phyloP scores from a whole-genome alignment of 768 basidiomycete genomes.

The Leucosporidium creatinivorum region DNA sequence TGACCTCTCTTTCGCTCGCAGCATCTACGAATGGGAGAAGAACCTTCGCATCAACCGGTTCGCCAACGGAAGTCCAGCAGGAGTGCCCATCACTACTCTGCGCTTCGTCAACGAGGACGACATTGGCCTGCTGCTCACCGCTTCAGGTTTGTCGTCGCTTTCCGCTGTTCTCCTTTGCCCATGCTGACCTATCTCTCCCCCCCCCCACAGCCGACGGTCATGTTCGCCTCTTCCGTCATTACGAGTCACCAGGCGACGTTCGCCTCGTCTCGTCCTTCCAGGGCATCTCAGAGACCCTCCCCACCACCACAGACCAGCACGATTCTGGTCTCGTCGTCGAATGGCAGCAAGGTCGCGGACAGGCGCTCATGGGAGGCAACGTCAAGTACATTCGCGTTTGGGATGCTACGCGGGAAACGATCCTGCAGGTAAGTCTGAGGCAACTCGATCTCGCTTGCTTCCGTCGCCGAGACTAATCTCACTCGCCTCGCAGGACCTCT shows the following conservation, averaged over 20 bases:
- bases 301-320: constrained; percentile 52
- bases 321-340: constrained; percentile 80
- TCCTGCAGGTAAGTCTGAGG: constrained; percentile 54
- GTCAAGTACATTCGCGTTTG: constrained; percentile 80
- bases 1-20: constrained; percentile 40
- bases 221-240: constrained; percentile 85
- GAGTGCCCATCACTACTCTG: constrained; percentile 61
- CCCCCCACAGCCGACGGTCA: constrained; percentile 68
- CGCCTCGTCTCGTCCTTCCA: constrained; percentile 93
- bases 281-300: constrained; percentile 69
- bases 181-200: not conserved
- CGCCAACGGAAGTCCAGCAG: constrained; percentile 76
- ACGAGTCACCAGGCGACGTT: constrained; percentile 67
- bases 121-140: constrained; percentile 78
- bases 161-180: not conserved
- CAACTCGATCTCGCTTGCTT: not conserved
- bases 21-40: constrained; percentile 91
- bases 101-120: constrained; percentile 94
- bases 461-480: not conserved
- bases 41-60: constrained; percentile 71
- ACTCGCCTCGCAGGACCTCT: constrained; percentile 59
- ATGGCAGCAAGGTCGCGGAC: constrained; percentile 85
- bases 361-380: constrained; percentile 83
- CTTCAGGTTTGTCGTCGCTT: constrained; percentile 56
- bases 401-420: constrained; percentile 87